Evolutionary conservation across 2,329 filamentous ascomycete species (phyloP), one percentile per base, ranked within the genome.

Genomic region (Colletotrichum karsti): DNA sequence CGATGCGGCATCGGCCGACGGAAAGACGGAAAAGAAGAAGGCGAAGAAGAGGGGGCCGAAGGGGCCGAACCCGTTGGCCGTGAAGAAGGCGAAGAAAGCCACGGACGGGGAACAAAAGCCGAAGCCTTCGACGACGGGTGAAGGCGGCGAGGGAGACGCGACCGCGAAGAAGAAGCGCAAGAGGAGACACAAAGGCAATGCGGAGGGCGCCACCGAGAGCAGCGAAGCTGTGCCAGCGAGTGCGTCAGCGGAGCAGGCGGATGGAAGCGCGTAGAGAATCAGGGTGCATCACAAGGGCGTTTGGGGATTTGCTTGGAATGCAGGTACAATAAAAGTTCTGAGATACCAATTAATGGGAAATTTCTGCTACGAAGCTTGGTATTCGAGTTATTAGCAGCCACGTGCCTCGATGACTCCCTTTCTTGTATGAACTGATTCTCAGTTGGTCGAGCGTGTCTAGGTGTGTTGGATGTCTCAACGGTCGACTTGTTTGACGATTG

Each of bases 61-160:
- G 76, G 89, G 87, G 20, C 91, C 91, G 1, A 94, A 94, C 77
- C 92, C 92, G 8, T 79, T 94, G 60, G 87, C 90, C 56, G 84
- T 92, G 58, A 92, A 91, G 82, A 93, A 93, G 80, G 72, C 86
- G 28, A 92, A 91, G 82, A 89, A 88, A 76, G n/a, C 62, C 7
- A 58, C 50, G 33, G 69, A 68, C 12, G 57, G 48, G n/a, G 59
- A 69, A 66, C 67, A 72, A 46, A 73, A 71, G 69, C 71, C 60
- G 63, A 74, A 72, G 58, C 53, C 66, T 5, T 71, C 70, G 28
- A 61, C 72, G 44, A 30, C 72, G 73, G 42, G 72, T 74, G 50
- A 73, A 71, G 46, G 57, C 33, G 44, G 22, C 33, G 56, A 44
- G 24, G 60, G 57, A 18, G 74, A 74, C 5, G 70, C 72, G 20